Percentiles rank a stretch among this genome's conserved stretches.
These are phyloP conservation scores for Zygoascus bituminiphila DNA, from an alignment of 805 yeast species.

Conservation along the genomic window DNA sequence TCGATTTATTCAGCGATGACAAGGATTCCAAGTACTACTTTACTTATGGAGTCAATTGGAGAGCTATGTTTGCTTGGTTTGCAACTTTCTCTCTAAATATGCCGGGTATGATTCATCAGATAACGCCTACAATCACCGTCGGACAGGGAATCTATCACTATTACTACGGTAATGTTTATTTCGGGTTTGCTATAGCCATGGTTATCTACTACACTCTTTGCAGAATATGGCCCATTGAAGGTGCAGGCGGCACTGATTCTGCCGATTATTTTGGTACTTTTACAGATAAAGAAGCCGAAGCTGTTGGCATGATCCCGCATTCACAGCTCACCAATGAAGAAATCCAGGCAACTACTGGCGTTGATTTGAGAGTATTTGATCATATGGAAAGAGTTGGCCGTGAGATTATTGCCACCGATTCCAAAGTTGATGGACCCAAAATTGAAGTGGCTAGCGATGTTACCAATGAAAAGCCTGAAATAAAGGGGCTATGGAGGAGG, in stretches of 20 bases:
- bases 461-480: not conserved
- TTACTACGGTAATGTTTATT: conserved; percentile 4
- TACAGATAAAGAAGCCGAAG: conserved; percentile 22
- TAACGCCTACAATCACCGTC: conserved; percentile 3
- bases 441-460: not conserved
- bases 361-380: conserved; percentile 4
- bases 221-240: conserved; percentile 31
- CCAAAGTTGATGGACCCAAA: not conserved
- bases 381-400: conserved; percentile 8
- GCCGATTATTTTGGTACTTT: conserved; percentile 27
- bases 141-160: not conserved
- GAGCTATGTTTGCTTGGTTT: conserved; percentile 32
- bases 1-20: conserved; percentile 33
- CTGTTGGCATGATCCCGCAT: conserved; percentile 8
- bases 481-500: too few species aligned
- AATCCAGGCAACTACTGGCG: conserved; percentile 3
- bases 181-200: conserved; percentile 13
- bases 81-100: conserved; percentile 11
- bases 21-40: conserved; percentile 35
- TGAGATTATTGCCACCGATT: not conserved
- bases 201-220: conserved; percentile 31
- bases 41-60: conserved; percentile 38
- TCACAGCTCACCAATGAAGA: conserved; percentile 5
- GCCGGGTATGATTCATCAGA: conserved; percentile 12
- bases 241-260: conserved; percentile 30